phyloP scores from a whole-genome alignment of 495 filamentous ascomycete species.

The Podospora anserina region DNA sequence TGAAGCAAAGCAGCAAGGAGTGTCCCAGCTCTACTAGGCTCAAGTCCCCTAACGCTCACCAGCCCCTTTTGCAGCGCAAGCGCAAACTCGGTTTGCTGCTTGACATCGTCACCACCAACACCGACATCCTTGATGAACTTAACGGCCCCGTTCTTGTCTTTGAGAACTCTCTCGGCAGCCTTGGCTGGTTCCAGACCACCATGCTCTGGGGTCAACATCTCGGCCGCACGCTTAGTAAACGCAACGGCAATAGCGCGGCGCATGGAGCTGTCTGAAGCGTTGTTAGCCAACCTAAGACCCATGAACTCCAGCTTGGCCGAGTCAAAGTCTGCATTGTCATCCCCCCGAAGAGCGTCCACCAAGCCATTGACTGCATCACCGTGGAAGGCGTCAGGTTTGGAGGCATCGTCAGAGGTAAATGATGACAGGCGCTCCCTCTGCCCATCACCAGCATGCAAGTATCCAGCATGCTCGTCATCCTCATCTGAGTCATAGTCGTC shows the following conservation, averaged over 20 bases:
- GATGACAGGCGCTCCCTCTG: conserved; percentile 47
- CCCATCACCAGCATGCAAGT: conserved; percentile 18
- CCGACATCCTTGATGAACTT: conserved; percentile 54
- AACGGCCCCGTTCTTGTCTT: conserved; percentile 42
- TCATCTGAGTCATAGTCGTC: conserved; percentile 43
- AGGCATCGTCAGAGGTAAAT: conserved; percentile 50
- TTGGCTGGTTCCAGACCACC: conserved; percentile 54
- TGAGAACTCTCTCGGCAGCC: conserved; percentile 60
- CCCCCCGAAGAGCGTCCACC: conserved; percentile 66
- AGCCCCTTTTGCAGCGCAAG: conserved; percentile 78
- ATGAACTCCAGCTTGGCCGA: conserved; percentile 87
- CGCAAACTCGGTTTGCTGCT: conserved; percentile 77
- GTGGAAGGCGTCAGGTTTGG: conserved; percentile 67
- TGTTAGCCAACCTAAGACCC: conserved; percentile 78
- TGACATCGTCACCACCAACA: conserved; percentile 44
- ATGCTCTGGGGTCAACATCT: conserved; percentile 61
- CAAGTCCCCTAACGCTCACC: conserved; percentile 52
- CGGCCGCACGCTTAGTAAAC: conserved; percentile 75
- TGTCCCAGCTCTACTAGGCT: conserved; percentile 48
- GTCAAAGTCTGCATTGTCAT: conserved; percentile 66
- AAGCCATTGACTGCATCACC: conserved; percentile 81
- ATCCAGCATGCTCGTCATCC: conserved; percentile 26
- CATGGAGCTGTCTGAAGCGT: conserved; percentile 84
- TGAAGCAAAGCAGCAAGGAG: conserved; percentile 73
- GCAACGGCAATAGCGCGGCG: conserved; percentile 80